Percentiles rank a stretch among this genome's conserved stretches.
Evolutionary conservation across 1,139 yeast genomes (phyloP).

Genomic region (Sugiyamaella xylanicola): DNA sequence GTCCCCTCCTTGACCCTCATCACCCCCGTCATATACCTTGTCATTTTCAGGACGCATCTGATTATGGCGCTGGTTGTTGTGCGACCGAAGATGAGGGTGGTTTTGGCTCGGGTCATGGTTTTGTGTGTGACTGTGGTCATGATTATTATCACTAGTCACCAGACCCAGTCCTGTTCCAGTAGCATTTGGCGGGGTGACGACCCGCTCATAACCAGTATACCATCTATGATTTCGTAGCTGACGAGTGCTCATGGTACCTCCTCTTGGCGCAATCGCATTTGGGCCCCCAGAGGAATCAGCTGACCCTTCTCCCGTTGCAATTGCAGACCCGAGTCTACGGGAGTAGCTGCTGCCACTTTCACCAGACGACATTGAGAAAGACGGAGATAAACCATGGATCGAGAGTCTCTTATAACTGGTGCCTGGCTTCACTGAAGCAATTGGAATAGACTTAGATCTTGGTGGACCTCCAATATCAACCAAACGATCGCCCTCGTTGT

Average conservation of each 20-base stretch:
- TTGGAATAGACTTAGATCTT: not conserved
- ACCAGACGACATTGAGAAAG: slow-evolving; percentile 4
- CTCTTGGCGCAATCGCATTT: not conserved
- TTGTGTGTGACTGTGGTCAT: no score
- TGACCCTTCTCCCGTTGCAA: not conserved
- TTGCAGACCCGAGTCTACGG: not conserved
- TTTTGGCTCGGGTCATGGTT: no score
- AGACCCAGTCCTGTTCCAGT: not conserved
- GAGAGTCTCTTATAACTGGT: slow-evolving; percentile 3
- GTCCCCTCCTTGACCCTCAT: slow-evolving; percentile 15
- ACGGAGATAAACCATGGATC: slow-evolving; percentile 3
- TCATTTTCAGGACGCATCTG: slow-evolving; percentile 9
- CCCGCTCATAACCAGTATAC: not conserved
- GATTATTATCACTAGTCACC: no score
- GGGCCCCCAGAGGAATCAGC: not conserved
- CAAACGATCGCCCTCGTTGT: not conserved
- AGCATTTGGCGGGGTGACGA: not conserved
- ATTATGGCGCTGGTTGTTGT: no score
- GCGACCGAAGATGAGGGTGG: no score
- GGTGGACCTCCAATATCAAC: not conserved
- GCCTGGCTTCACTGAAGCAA: not conserved
- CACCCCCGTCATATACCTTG: slow-evolving; percentile 14
- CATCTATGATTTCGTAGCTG: slow-evolving; percentile 5
- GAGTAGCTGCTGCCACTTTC: slow-evolving; percentile 2
- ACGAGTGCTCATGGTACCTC: slow-evolving; percentile 12